A percentile compares a stretch with the other conserved stretches of the same genome.
Evolutionary conservation across 1,284 basidiomycete species (phyloP).

Genomic region (Rhizoctonia solani): DNA sequence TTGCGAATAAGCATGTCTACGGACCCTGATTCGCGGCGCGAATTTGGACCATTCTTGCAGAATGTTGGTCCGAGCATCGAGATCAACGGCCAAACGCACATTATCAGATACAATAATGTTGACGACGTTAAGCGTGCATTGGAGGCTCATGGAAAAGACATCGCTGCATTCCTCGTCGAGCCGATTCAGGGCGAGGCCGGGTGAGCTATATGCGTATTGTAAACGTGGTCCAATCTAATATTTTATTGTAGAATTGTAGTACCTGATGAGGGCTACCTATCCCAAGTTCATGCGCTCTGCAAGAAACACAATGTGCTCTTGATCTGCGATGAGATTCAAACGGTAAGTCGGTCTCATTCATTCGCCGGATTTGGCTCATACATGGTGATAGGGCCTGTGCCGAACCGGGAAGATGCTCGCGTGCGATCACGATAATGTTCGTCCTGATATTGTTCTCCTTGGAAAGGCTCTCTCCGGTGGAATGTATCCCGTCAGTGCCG

Average conservation of each 20-base stretch:
- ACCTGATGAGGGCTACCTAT: conserved; percentile 87
- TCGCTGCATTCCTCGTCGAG: conserved; percentile 94
- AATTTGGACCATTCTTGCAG: conserved; percentile 90
- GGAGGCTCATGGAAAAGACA: conserved; percentile 78
- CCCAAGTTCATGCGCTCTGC: conserved; percentile 79
- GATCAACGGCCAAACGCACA: conserved; percentile 55
- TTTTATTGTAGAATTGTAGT: conserved; percentile 74
- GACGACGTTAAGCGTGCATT: conserved; percentile 84
- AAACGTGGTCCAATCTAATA: conserved; percentile 29
- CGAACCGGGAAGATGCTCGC: conserved; percentile 88
- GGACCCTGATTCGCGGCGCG: conserved; percentile 84
- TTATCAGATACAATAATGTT: conserved; percentile 81
- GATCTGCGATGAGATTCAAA: conserved; percentile 98
- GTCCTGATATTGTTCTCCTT: conserved; percentile 91
- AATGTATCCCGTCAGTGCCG: conserved; percentile 95
- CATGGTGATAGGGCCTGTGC: conserved; percentile 64
- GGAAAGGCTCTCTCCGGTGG: conserved; percentile 97
- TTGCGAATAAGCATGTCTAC: conserved; percentile 78
- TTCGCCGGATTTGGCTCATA: neutral
- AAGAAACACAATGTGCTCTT: conserved; percentile 92
- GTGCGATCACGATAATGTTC: conserved; percentile 84
- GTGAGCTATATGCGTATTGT: conserved; percentile 52
- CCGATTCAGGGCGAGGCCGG: conserved; percentile 99
- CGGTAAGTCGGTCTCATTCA: conserved; percentile 53
- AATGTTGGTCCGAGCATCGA: conserved; percentile 79